A percentile compares a stretch with the other conserved stretches of the same genome.
Evolutionary conservation across 2,329 filamentous ascomycete species (phyloP).

Genomic region (Corinectria fuckeliana): DNA sequence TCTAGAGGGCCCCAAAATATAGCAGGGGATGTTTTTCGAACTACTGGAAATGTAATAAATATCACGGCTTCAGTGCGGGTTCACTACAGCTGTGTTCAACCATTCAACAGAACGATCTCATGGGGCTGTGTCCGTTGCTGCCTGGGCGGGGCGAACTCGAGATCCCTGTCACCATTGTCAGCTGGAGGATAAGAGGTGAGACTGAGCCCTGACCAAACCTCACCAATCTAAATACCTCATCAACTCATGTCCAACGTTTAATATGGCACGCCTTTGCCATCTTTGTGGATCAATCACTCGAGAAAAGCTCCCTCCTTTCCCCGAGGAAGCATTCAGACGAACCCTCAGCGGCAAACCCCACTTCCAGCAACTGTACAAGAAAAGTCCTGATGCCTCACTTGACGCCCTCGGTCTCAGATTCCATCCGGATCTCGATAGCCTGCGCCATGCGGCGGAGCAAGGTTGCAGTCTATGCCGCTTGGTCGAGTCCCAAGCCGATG

Average conservation of each 20-base stretch:
- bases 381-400: background rate
- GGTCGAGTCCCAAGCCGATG: background rate
- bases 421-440: background rate
- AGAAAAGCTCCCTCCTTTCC: background rate
- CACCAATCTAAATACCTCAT: background rate
- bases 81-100: no score
- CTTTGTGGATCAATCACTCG: background rate
- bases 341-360: background rate
- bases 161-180: no score
- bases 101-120: no score
- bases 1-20: no score
- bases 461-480: background rate
- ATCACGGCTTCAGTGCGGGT: no score
- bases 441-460: background rate
- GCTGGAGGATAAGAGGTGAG: background rate
- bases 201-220: background rate
- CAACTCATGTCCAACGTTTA: no score
- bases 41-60: no score
- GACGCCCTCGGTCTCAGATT: background rate
- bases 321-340: background rate
- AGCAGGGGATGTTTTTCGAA: no score
- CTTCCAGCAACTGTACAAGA: background rate
- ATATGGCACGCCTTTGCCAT: background rate
- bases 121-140: no score
- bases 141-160: no score